These are phyloP conservation scores for Cordyceps cicadae DNA, from an alignment of 2,329 filamentous ascomycete species.

Conservation along the genomic window DNA sequence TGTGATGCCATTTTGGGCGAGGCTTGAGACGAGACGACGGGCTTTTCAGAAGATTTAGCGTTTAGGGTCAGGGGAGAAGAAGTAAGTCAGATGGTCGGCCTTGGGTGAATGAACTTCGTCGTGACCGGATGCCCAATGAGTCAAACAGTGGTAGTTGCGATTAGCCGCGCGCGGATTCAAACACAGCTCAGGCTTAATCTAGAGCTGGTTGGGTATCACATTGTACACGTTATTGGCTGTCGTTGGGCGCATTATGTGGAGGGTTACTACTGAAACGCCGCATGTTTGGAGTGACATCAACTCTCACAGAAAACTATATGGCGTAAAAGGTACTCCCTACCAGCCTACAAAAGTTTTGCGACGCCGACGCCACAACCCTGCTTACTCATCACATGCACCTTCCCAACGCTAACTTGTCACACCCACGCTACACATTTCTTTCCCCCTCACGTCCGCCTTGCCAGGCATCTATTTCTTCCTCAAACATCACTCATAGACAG, in stretches of 20 bases:
- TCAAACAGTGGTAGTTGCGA: background rate
- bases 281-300: background rate
- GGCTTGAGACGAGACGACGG: background rate
- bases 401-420: background rate
- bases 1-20: constrained; percentile 24
- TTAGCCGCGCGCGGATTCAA: background rate
- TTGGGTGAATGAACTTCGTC: background rate
- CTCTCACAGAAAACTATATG: background rate
- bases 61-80: background rate
- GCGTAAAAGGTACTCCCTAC: background rate
- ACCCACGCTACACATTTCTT: constrained; percentile 13
- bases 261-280: background rate
- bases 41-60: background rate
- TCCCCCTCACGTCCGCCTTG: constrained; percentile 12
- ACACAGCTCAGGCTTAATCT: background rate
- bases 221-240: constrained; percentile 1
- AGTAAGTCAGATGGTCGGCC: background rate
- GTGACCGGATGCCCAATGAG: background rate
- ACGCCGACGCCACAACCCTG: background rate
- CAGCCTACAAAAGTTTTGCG: background rate
- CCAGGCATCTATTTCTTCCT: constrained; percentile 16
- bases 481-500: constrained; percentile 21
- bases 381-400: constrained; percentile 1
- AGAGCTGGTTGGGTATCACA: background rate
- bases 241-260: background rate